phyloP scores from a whole-genome alignment of 495 filamentous ascomycete species.

The Penicillium dipodomyicola region DNA sequence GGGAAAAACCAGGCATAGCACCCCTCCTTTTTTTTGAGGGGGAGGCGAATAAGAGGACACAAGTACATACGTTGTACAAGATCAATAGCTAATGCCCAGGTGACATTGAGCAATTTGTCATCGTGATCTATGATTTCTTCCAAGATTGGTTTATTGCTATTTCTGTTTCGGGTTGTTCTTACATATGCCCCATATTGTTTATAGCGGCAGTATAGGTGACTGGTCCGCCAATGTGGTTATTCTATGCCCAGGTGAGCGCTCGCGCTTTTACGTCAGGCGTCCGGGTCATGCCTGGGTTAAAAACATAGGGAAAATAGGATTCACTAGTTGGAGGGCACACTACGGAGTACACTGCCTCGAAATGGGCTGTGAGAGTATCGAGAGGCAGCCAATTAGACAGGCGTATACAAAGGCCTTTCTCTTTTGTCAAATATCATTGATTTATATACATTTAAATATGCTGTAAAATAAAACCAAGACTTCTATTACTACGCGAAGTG shows the following conservation, averaged over 20 bases:
- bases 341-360: not conserved
- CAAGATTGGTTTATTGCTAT: not conserved
- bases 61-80: not conserved
- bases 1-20: not conserved
- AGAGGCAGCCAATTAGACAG: not conserved
- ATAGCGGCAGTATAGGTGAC: not conserved
- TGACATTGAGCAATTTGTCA: not conserved
- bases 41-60: conserved; percentile 8
- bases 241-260: conserved; percentile 19
- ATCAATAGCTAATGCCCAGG: too few relatives aligned
- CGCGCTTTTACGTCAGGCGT: conserved; percentile 15
- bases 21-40: not conserved
- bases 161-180: not conserved
- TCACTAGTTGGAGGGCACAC: not conserved
- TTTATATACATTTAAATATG: not conserved
- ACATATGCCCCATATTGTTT: not conserved
- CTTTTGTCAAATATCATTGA: too few relatives aligned
- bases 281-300: conserved; percentile 8
- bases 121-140: not conserved
- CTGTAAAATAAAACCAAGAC: not conserved
- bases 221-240: conserved; percentile 9
- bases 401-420: not conserved
- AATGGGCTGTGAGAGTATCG: not conserved
- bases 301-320: conserved; percentile 2
- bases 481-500: not conserved